These are phyloP conservation scores for Starmerella bombi DNA, from an alignment of 805 yeast genomes.

Conservation along the genomic window DNA sequence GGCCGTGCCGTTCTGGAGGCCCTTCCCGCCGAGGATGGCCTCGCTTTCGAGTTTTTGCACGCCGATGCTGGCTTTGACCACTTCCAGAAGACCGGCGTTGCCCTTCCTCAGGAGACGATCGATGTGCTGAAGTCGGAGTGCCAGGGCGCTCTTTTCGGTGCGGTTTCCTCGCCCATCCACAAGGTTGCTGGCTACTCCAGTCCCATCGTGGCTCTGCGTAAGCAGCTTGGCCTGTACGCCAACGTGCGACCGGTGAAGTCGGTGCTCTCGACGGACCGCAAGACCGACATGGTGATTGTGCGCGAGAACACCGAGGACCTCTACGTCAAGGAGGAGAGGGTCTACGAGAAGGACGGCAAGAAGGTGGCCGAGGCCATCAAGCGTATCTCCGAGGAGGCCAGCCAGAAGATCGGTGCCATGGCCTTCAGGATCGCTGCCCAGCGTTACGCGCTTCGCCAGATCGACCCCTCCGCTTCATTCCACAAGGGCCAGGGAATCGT, in stretches of 20 bases:
- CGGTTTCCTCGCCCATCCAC: conserved; percentile 84
- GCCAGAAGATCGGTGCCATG: conserved; percentile 72
- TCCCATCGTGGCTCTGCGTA: conserved; percentile 96
- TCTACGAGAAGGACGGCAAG: conserved; percentile 65
- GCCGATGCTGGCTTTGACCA: conserved; percentile 90
- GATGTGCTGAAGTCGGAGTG: conserved; percentile 62
- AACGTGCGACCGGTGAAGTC: conserved; percentile 96
- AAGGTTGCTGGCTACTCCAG: conserved; percentile 95
- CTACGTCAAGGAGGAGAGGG: conserved; percentile 83
- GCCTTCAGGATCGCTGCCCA: conserved; percentile 88
- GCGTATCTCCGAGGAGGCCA: conserved; percentile 82
- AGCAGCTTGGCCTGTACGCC: conserved; percentile 86
- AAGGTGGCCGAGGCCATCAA: conserved; percentile 95
- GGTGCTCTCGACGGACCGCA: conserved; percentile 71
- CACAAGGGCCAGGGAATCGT: conserved; percentile 47
- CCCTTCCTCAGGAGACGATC: conserved; percentile 88
- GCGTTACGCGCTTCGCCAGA: conserved; percentile 66
- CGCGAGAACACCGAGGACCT: conserved; percentile 98
- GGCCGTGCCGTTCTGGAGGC: conserved; percentile 79
- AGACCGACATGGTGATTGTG: conserved; percentile 94
- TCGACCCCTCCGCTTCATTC: conserved; percentile 27
- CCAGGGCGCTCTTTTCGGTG: conserved; percentile 96
- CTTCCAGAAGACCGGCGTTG: conserved; percentile 88
- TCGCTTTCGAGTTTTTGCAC: conserved; percentile 73
- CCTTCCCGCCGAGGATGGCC: conserved; percentile 49